Evolutionary conservation across 2,329 filamentous ascomycete species (phyloP).

Genomic region (Escovopsis weberi): DNA sequence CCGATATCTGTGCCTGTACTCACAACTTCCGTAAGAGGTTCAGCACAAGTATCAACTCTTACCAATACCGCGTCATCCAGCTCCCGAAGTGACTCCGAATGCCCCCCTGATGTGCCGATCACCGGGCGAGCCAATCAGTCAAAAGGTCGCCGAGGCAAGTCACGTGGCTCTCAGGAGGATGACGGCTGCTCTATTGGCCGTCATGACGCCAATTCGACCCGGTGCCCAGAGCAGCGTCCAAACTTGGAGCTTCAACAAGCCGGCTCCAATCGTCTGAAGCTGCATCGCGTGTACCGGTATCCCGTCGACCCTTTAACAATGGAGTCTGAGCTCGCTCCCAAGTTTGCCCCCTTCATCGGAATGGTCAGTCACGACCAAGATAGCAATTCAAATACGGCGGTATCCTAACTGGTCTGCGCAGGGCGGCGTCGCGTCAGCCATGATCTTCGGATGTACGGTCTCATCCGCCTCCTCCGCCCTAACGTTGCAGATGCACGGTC

Average conservation of each 20-base stretch:
- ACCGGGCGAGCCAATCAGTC: constrained; percentile 1
- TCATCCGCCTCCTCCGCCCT: constrained; percentile 6
- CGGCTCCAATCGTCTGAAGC: background rate
- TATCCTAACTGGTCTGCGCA: constrained; percentile 22
- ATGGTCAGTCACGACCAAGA: constrained; percentile 46
- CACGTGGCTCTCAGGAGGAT: background rate
- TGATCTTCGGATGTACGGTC: constrained; percentile 67
- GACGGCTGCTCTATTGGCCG: constrained; percentile 2
- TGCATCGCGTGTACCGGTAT: too few species aligned
- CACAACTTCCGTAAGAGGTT: too few species aligned
- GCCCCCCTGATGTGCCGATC: background rate
- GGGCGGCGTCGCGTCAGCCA: constrained; percentile 67
- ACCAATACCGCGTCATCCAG: background rate
- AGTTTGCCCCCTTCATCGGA: constrained; percentile 78
- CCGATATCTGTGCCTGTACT: too few species aligned
- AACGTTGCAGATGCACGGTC: constrained; percentile 1
- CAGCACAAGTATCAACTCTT: background rate
- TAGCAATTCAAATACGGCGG: constrained; percentile 1
- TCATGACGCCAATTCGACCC: constrained; percentile 5
- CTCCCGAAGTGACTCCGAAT: constrained; percentile 2
- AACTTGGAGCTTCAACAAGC: constrained; percentile 1
- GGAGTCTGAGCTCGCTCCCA: constrained; percentile 52
- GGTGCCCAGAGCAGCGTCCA: constrained; percentile 3
- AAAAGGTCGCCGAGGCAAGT: background rate
- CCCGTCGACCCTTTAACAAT: constrained; percentile 16